These are phyloP conservation scores for Pseudonitzschia pungens DNA, from an alignment of 108 stramenopile species.

Conservation along the genomic window DNA sequence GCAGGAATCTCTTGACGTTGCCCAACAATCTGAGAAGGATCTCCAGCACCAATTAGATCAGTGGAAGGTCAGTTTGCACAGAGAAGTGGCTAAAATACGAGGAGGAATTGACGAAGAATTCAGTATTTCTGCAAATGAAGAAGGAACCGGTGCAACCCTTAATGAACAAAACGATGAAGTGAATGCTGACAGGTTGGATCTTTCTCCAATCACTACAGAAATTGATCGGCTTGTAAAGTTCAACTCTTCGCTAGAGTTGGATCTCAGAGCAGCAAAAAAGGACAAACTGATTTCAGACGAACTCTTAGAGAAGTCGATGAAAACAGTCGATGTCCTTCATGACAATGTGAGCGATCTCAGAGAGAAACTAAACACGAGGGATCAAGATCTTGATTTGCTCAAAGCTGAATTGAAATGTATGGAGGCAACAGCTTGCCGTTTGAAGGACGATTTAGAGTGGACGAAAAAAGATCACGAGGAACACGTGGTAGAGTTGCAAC, in stretches of 20 bases:
- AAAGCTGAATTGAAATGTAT: background rate
- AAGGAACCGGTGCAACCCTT: background rate
- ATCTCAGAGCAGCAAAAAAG: background rate
- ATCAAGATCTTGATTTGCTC: background rate
- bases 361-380: background rate
- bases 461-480: background rate
- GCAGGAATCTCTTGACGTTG: background rate
- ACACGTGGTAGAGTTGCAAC: conserved; percentile 1
- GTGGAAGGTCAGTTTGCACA: background rate
- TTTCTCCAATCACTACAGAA: background rate
- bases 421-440: background rate
- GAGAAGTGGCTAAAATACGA: background rate
- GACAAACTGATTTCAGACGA: background rate
- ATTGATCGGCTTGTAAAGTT: background rate
- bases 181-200: background rate
- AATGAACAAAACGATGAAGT: background rate
- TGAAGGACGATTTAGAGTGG: background rate
- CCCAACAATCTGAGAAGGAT: background rate
- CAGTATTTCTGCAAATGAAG: background rate
- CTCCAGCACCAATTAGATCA: background rate
- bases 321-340: background rate
- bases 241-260: background rate
- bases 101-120: background rate
- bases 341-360: background rate
- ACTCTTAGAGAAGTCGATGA: background rate